These are phyloP conservation scores for Xylaria sp. DNA, from an alignment of 2,329 filamentous ascomycete genomes.

Conservation along the genomic window DNA sequence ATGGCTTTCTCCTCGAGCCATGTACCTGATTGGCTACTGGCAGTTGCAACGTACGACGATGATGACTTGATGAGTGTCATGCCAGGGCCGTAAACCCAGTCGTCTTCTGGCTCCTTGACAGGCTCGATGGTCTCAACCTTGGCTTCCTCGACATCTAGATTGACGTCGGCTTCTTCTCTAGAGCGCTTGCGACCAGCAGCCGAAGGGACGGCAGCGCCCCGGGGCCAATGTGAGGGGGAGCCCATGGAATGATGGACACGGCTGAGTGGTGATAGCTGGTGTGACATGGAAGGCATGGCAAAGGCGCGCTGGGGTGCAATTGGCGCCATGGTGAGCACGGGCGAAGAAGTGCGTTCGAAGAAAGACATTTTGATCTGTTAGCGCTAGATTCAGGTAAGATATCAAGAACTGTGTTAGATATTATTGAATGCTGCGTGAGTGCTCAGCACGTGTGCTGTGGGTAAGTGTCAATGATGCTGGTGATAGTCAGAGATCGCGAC, in stretches of 20 bases:
- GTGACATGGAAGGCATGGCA: constrained; percentile 37
- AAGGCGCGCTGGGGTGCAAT: constrained; percentile 40
- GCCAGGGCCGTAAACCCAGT: constrained; percentile 65
- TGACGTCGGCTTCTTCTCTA: constrained; percentile 64
- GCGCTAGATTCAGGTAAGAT: constrained; percentile 31
- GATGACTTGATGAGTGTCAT: constrained; percentile 68
- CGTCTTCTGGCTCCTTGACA: constrained; percentile 53
- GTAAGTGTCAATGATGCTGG: constrained; percentile 16
- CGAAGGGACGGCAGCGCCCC: constrained; percentile 27
- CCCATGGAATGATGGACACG: constrained; percentile 34
- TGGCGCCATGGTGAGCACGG: constrained; percentile 39
- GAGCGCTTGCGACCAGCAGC: constrained; percentile 69
- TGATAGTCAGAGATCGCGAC: constrained; percentile 5
- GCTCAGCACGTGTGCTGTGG: constrained; percentile 10
- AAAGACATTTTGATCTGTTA: constrained; percentile 35
- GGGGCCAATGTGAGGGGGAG: constrained; percentile 33
- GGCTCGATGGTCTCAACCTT: constrained; percentile 34
- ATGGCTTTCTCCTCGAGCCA: constrained; percentile 65
- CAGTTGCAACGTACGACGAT: constrained; percentile 52
- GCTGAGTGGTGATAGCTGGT: constrained; percentile 32
- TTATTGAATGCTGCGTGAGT: constrained; percentile 7
- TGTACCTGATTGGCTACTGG: constrained; percentile 63
- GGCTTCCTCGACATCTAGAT: constrained; percentile 52
- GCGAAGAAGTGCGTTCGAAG: constrained; percentile 35
- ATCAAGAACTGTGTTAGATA: constrained; percentile 28